These are phyloP conservation scores for Penicillium expansum DNA, from an alignment of 2,329 filamentous ascomycete genomes.

Conservation along the genomic window DNA sequence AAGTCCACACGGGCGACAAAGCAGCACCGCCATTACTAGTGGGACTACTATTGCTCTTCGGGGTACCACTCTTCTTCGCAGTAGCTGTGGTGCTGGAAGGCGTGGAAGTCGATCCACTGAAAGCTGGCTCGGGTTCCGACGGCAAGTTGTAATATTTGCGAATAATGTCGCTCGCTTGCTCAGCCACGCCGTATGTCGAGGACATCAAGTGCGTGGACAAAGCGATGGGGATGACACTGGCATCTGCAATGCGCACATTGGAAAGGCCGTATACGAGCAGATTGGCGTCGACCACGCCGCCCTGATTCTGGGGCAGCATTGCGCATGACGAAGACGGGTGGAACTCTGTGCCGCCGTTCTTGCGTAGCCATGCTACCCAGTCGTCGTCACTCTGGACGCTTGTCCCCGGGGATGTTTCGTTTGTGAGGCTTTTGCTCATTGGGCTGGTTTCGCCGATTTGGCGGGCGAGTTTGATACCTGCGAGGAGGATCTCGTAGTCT, in stretches of 20 bases:
- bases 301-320: constrained; percentile 28
- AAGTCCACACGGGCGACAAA: neutral
- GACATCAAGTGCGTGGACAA: constrained; percentile 37
- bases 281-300: constrained; percentile 30
- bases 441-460: constrained; percentile 23
- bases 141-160: neutral
- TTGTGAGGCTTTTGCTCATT: constrained; percentile 19
- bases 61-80: neutral
- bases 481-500: constrained; percentile 26
- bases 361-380: constrained; percentile 24
- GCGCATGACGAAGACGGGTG: constrained; percentile 28
- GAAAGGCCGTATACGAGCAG: constrained; percentile 30
- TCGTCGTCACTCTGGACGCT: constrained; percentile 24
- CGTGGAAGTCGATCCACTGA: neutral
- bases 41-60: neutral
- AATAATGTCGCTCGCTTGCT: constrained; percentile 17
- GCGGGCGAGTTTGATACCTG: constrained; percentile 29
- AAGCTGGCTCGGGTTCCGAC: neutral
- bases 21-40: neutral
- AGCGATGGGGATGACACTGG: constrained; percentile 28
- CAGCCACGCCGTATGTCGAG: constrained; percentile 36
- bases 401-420: constrained; percentile 24
- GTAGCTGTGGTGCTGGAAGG: neutral
- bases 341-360: constrained; percentile 23
- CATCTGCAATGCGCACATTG: constrained; percentile 33